Conservation (phyloP, 1,139 yeast genomes). For the Hemisphaericaspora xylofermentans region DNA sequence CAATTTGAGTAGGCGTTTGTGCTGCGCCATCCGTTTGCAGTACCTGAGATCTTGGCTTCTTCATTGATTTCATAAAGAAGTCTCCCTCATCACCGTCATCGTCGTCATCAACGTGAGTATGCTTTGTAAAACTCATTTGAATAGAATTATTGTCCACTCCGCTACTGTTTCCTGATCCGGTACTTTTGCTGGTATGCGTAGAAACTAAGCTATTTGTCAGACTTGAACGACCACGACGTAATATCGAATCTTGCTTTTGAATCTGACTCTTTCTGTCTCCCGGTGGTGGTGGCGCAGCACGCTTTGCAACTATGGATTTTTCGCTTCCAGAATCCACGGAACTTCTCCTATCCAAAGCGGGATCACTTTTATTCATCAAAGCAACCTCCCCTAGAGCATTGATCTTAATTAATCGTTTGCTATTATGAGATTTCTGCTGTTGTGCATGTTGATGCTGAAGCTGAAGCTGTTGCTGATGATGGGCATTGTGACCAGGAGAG, state of each 20-base stretch:
- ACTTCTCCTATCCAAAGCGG: not conserved
- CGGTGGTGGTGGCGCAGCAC: conserved; percentile 80
- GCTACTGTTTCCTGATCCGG: conserved; percentile 11
- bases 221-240: conserved; percentile 8
- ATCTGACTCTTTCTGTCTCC: conserved; percentile 14
- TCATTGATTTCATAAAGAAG: conserved; percentile 58
- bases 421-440: not conserved
- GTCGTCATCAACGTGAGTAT: conserved; percentile 18
- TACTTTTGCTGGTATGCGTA: conserved; percentile 11
- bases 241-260: conserved; percentile 19
- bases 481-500: conserved; percentile 3
- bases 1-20: not conserved
- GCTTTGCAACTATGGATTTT: conserved; percentile 50
- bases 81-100: conserved; percentile 50
- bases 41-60: conserved; percentile 2
- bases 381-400: not conserved
- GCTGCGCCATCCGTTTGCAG: not conserved
- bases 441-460: not conserved
- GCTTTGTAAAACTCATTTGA: conserved; percentile 4
- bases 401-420: not conserved
- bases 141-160: conserved; percentile 1
- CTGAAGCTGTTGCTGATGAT: not conserved
- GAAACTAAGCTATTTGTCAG: conserved; percentile 5
- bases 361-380: not conserved
- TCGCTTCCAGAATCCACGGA: conserved; percentile 3